Percentiles rank a stretch among this genome's conserved stretches.
phyloP scores from a whole-genome alignment of 2,329 filamentous ascomycete species.

The Colletotrichum sp. region DNA sequence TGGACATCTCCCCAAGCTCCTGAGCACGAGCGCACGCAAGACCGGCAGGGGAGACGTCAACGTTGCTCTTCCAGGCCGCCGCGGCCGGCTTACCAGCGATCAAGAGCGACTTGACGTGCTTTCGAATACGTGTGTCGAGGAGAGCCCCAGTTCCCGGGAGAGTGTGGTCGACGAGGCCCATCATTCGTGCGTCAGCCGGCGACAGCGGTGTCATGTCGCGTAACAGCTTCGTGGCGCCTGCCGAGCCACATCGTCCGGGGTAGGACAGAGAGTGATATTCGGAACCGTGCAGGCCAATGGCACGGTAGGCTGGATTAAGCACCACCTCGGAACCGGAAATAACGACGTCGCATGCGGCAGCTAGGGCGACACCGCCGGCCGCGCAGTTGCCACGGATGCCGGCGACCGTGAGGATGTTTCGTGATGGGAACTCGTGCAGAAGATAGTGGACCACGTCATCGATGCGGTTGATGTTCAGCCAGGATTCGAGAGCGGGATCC shows the following conservation, averaged over 20 bases:
- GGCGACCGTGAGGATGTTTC: slow-evolving; percentile 40
- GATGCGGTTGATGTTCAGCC: slow-evolving; percentile 49
- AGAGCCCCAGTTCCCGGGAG: slow-evolving; percentile 34
- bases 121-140: slow-evolving; percentile 38
- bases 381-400: slow-evolving; percentile 45
- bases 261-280: slow-evolving; percentile 47
- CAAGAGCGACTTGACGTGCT: slow-evolving; percentile 36
- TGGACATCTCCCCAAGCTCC: slow-evolving; percentile 45
- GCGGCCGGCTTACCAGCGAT: slow-evolving; percentile 13
- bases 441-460: slow-evolving; percentile 43
- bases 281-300: slow-evolving; percentile 39
- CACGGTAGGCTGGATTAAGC: slow-evolving; percentile 46
- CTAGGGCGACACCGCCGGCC: slow-evolving; percentile 46
- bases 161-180: slow-evolving; percentile 43
- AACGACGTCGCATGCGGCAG: slow-evolving; percentile 39
- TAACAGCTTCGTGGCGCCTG: slow-evolving; percentile 33
- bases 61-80: slow-evolving; percentile 36
- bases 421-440: slow-evolving; percentile 38
- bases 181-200: slow-evolving; percentile 37
- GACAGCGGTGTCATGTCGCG: slow-evolving; percentile 42
- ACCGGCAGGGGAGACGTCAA: slow-evolving; percentile 33
- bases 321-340: slow-evolving; percentile 41
- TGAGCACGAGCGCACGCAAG: slow-evolving; percentile 36
- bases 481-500: slow-evolving; percentile 42
- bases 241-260: slow-evolving; percentile 37